phyloP scores from a whole-genome alignment of 1,284 basidiomycete species.

The Moesziomyces sp. region DNA sequence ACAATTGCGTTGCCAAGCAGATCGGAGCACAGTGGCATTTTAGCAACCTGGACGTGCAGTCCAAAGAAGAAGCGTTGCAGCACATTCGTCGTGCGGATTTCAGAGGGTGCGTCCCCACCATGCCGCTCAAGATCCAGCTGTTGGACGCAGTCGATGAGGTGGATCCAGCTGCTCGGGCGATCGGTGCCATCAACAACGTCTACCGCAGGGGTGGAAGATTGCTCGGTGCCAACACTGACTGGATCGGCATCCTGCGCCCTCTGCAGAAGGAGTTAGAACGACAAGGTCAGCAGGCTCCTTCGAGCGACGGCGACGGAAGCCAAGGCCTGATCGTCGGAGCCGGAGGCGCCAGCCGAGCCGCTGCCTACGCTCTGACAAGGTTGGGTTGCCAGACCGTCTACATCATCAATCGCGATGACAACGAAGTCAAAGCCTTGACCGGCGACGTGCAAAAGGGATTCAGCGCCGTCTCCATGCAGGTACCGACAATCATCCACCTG shows the following conservation, averaged over 20 bases:
- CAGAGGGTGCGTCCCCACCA: slow-evolving; percentile 13
- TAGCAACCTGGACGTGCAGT: slow-evolving; percentile 13
- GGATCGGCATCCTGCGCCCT: slow-evolving; percentile 17
- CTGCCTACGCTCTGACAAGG: slow-evolving; percentile 12
- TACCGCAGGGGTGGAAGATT: slow-evolving; percentile 8
- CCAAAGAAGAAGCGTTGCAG: slow-evolving; percentile 13
- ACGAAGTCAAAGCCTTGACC: slow-evolving; percentile 7
- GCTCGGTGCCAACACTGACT: slow-evolving; percentile 15
- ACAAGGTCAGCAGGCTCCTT: slow-evolving; percentile 3
- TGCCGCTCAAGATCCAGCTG: slow-evolving; percentile 17
- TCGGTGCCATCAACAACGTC: slow-evolving; percentile 19
- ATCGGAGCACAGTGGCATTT: slow-evolving; percentile 14
- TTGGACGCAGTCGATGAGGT: slow-evolving; percentile 15
- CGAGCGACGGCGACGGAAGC: background rate
- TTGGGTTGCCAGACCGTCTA: slow-evolving; percentile 10
- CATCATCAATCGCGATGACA: slow-evolving; percentile 18
- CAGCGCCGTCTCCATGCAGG: slow-evolving; percentile 6
- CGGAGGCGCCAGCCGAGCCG: slow-evolving; percentile 13
- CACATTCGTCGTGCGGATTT: slow-evolving; percentile 11
- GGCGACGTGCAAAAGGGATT: slow-evolving; percentile 6
- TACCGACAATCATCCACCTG: slow-evolving; percentile 8
- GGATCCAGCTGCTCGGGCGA: slow-evolving; percentile 10
- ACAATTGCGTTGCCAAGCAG: slow-evolving; percentile 14
- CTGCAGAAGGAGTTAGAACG: slow-evolving; percentile 9
- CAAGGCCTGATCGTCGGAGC: slow-evolving; percentile 15